Evolutionary conservation across 805 yeast genomes (phyloP).

Genomic region (Metschnikowia arizonensis): DNA sequence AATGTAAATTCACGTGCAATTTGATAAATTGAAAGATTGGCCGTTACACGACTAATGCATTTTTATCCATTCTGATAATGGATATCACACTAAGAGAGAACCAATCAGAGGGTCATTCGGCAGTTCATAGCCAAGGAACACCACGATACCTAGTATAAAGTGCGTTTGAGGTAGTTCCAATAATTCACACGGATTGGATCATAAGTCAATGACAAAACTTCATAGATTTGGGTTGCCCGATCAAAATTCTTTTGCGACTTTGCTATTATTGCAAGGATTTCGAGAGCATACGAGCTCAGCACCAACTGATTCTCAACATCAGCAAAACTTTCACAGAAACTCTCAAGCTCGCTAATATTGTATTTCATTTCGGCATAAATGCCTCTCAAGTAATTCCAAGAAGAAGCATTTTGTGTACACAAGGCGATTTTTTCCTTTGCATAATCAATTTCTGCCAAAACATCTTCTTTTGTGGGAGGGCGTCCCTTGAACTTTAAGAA

Average conservation of each 20-base stretch:
- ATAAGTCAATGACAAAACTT: conserved; percentile 46
- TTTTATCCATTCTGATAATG: too few species aligned
- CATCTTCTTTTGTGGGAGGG: conserved; percentile 13
- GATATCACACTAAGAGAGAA: too few species aligned
- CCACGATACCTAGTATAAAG: neutral
- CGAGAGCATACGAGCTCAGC: conserved; percentile 16
- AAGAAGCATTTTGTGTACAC: conserved; percentile 78
- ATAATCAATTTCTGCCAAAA: conserved; percentile 50
- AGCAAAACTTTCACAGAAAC: conserved; percentile 45
- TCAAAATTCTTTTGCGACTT: conserved; percentile 22
- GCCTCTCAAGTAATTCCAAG: conserved; percentile 82
- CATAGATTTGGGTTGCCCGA: conserved; percentile 44
- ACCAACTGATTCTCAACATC: conserved; percentile 17
- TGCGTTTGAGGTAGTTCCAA: conserved; percentile 50
- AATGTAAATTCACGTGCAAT: too few species aligned
- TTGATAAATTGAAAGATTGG: too few species aligned
- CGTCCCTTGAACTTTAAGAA: conserved; percentile 42
- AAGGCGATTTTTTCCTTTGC: conserved; percentile 44
- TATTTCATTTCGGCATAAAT: conserved; percentile 30
- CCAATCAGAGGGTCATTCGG: too few species aligned
- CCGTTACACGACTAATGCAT: too few species aligned
- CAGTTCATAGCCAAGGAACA: neutral
- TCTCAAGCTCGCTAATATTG: conserved; percentile 38
- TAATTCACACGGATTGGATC: conserved; percentile 62
- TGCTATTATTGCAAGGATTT: conserved; percentile 47